Base-by-base conservation (phyloP, 225 moss, liverwort and hornwort species). In the Straminergon stramineum region DNA sequence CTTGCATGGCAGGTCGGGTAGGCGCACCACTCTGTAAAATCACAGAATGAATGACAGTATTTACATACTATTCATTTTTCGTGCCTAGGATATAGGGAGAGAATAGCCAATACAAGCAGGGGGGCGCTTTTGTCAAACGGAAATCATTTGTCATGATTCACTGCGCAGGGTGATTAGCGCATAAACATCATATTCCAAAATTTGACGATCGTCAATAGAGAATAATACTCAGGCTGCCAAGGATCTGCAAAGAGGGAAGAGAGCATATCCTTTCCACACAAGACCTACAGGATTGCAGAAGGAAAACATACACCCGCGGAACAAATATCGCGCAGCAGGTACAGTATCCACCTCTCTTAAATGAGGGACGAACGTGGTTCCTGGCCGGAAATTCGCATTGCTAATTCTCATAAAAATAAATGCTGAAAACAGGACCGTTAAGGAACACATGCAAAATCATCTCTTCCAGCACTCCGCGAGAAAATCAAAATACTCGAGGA, bases 1-100 rank as follows among this genome's bases (percentile, higher is more conserved):
- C 96, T 87, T 91, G 92, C 74, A 92, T 88, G 75, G 91, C 45
- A 88, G 95, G 92, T 84, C 90, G 94, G 74, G 89, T 73, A 86
- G 91, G 95, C 75, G 87, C 92, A 89, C 84, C 90, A 82, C 88
- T 93, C 96, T 98, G 93, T 52, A 78, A 28, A 52, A 15, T 51
- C 23, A 82, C 41, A 88, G 31, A 56, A 87, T 32, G 17, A 48
- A 53, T 82, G 31, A 74, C 1, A 75, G 37, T 45, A 28, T 18
- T 61, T 23, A 87, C 32, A n/a, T 57, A 13, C 15, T 48, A 15
- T 8, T 71, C 15, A 41, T 15, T 26, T 9, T 15, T 27, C 26
- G 15, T 71, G 71, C 41, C 9, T 15, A 4, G 12, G 9, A 41
- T 26, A 71, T 9, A 9, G 26, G 37, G 8, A 71, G 41, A 26